Evolutionary conservation across 495 filamentous ascomycete species (phyloP).

Genomic region (Penicillium canariense): DNA sequence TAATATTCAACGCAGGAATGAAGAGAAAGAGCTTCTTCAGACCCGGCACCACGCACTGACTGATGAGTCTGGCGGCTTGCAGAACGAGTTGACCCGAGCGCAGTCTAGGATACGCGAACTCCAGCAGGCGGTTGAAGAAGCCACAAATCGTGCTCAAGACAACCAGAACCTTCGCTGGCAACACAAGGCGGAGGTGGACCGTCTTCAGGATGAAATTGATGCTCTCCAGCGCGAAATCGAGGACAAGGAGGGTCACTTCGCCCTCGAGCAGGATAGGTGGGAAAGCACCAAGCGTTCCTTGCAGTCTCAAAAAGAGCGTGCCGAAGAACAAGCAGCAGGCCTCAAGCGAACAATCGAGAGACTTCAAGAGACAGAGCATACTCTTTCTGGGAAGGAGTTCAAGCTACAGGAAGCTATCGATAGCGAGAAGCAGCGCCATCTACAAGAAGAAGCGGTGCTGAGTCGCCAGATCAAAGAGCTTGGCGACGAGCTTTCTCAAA

Average conservation of each 20-base stretch:
- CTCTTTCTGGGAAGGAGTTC: slow-evolving; percentile 60
- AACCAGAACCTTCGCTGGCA: slow-evolving; percentile 56
- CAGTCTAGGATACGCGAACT: slow-evolving; percentile 56
- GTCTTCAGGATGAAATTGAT: slow-evolving; percentile 64
- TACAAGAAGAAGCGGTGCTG: slow-evolving; percentile 54
- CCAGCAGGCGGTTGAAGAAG: slow-evolving; percentile 55
- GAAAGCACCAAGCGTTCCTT: slow-evolving; percentile 61
- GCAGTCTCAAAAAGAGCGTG: slow-evolving; percentile 62
- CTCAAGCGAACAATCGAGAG: slow-evolving; percentile 70
- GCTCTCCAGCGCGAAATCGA: slow-evolving; percentile 68
- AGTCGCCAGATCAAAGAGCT: slow-evolving; percentile 57
- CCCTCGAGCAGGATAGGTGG: slow-evolving; percentile 70
- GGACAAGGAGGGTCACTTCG: slow-evolving; percentile 68
- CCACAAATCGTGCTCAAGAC: slow-evolving; percentile 56
- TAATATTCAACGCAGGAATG: slow-evolving; percentile 54
- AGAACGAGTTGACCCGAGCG: slow-evolving; percentile 59
- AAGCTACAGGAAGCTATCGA: slow-evolving; percentile 63
- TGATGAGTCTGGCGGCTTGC: slow-evolving; percentile 63
- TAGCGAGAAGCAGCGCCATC: slow-evolving; percentile 57
- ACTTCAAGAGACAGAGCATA: slow-evolving; percentile 66
- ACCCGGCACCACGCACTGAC: slow-evolving; percentile 67
- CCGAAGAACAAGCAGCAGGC: slow-evolving; percentile 66
- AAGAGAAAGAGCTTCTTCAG: slow-evolving; percentile 71
- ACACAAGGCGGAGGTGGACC: slow-evolving; percentile 61
- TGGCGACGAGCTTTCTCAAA: slow-evolving; percentile 53